A percentile compares a stretch with the other conserved stretches of the same genome.
These are phyloP conservation scores for Scheffersomyces lignosus DNA, from an alignment of 805 yeast genomes.

Conservation along the genomic window DNA sequence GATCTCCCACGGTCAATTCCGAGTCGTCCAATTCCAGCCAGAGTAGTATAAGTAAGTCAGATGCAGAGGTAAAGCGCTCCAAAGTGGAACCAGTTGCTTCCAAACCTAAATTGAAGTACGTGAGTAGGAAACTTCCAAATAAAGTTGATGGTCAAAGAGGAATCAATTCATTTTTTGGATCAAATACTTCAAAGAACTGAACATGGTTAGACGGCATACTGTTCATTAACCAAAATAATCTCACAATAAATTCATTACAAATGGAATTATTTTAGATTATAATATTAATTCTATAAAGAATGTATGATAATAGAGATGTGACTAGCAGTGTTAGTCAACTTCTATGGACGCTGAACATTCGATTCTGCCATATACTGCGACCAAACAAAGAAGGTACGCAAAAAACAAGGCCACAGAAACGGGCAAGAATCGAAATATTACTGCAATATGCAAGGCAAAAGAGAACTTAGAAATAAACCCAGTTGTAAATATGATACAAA, in stretches of 20 bases:
- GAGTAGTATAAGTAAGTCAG: background rate
- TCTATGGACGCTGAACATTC: background rate
- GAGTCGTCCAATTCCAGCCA: background rate
- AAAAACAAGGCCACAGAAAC: background rate
- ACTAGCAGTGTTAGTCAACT: background rate
- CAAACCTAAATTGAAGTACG: conserved; percentile 13
- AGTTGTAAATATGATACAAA: background rate
- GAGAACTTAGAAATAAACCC: background rate
- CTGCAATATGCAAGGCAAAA: background rate
- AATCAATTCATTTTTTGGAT: background rate
- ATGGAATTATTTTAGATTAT: too few species aligned
- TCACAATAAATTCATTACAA: background rate
- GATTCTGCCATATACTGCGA: too few species aligned
- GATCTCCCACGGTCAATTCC: conserved; percentile 1
- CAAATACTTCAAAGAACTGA: background rate
- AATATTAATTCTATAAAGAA: background rate
- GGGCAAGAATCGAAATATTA: background rate
- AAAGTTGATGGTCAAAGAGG: background rate
- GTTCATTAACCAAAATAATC: too few species aligned
- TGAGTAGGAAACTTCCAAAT: conserved; percentile 11
- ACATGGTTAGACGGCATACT: too few species aligned
- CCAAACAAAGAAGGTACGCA: background rate
- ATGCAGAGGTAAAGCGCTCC: background rate
- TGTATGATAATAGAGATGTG: background rate
- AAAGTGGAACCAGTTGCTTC: background rate